Base-by-base conservation (phyloP, 148 eudicot genomes). In the Rhododendron molle region DNA sequence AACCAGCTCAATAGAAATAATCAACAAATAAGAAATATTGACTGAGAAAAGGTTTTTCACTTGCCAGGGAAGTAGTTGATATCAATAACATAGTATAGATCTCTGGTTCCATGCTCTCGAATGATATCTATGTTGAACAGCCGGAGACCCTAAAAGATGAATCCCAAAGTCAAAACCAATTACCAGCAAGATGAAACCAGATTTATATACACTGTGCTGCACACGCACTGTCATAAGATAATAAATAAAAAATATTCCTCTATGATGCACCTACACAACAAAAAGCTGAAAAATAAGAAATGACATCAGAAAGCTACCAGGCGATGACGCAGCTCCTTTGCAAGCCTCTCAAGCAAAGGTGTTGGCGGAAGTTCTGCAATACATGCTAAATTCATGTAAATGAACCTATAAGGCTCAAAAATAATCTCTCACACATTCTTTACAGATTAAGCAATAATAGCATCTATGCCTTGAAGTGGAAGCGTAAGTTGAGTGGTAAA, bases 21-120 rank as follows among this genome's bases (percentile, higher is more conserved):
- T 71, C 20, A 71, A 71, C 1, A 12, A 69, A 44, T 21, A 30
- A 81, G 2, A 47, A 78, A 58, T 34, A 82, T 62, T 9, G 43
- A 60, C 15, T 12, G 76, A 40, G 52, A 46, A 82, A 12, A 86
- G 58, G 85, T 40, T 71, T 46, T 80, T 12, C 30, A 86, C 88
- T 84, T 89, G 93, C 99, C 99, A 78, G 98, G 99, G 88, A 96
- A 96, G 89, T 96, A 95, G 88, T 96, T 96, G 60, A 96, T 96
- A 80, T 96, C 99, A 85, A 96, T 94, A 81, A 96, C 96, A 90
- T 95, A 96, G 82, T 84, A 95, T 54, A 84, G 90, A 87, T 94
- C 91, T 80, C 72, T 90, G 54, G 93, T 91, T 87, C 99, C 98
- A 83, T 88, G 91, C 88, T 96, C 98, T 21, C 99, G 92, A 80